Evolutionary conservation across 495 filamentous ascomycete species (phyloP), one percentile per base, ranked within the genome.

Genomic region (Durotheca rogersii): DNA sequence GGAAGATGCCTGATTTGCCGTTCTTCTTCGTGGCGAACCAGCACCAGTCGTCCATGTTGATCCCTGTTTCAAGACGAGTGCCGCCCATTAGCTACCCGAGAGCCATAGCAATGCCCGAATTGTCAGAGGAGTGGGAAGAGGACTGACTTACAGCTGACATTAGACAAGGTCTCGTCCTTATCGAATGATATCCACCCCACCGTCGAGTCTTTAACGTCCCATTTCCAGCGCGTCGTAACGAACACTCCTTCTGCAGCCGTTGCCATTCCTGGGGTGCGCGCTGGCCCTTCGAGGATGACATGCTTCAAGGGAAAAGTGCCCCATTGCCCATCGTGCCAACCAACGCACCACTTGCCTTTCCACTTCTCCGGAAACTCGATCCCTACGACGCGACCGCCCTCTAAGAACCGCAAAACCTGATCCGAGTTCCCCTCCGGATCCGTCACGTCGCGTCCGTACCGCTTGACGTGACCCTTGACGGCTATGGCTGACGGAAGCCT

Each of bases 351-450:
- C 41, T 70, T 67, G 4, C 74, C 72, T 6, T 60, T 61, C 64
- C 71, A 77, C 33, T 64, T 67, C 29, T 68, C 68, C 1, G 72
- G 74, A 30, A 73, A 75, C n/a, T 66, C 60, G 12, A 77, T 47
- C 6, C 72, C 74, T 1, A 74, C 58, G 7, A 77, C 70, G 10
- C 60, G 60, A 0, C 69, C 72, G n/a, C 74, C 74, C 10, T 60
- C 59, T 10, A 68, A 54, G 36, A 77, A 77, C 46, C 70, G 64
- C 14, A 75, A 57, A 53, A 72, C 59, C 21, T 67, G 65, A 0
- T 65, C 66, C 6, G 60, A 43, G 29, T 63, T 62, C 4, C 61
- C 66, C 10, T 71, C 60, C 1, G 74, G 74, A 12, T 71, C 60
- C 6, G 50, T 51, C 6, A 65, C 39, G 12, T 64, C 66, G 0